Conservation (phyloP, 345 rosid species). For the Adansonia digitata region DNA sequence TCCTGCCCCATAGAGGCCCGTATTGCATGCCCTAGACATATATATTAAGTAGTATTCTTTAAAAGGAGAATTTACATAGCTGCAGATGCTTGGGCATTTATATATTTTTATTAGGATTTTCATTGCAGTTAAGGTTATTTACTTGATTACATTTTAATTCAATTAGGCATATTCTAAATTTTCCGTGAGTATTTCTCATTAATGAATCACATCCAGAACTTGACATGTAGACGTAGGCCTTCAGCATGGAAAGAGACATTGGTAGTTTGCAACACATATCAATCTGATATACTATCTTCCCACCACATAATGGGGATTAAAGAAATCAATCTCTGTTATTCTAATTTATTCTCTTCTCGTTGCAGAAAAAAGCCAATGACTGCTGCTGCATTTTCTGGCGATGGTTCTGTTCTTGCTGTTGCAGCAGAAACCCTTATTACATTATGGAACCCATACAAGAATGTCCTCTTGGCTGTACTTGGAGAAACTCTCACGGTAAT, state of each 20-base stretch:
- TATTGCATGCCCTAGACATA: neutral
- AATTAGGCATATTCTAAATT: neutral
- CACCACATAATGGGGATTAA: neutral
- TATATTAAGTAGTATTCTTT: neutral
- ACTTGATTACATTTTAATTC: neutral
- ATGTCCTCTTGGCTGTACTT: constrained; percentile 70
- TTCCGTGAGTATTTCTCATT: neutral
- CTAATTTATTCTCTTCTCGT: constrained; percentile 15
- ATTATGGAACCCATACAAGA: constrained; percentile 80
- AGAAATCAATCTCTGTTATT: neutral
- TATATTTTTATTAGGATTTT: neutral
- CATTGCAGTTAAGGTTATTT: neutral
- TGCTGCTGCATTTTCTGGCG: constrained; percentile 89
- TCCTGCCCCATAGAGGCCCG: neutral
- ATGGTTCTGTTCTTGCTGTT: constrained; percentile 96
- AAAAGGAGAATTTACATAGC: neutral
- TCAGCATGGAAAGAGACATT: neutral
- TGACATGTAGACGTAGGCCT: neutral
- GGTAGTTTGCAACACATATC: neutral
- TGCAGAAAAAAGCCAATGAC: constrained; percentile 83
- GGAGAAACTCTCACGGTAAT: constrained; percentile 65
- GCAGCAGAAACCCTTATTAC: constrained; percentile 89
- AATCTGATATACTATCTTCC: constrained; percentile 9
- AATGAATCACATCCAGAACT: neutral
- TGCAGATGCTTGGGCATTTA: neutral